Evolutionary conservation across 768 basidiomycete species (phyloP), one percentile per base, ranked within the genome.

Genomic region (Xerocomus spinulosus): DNA sequence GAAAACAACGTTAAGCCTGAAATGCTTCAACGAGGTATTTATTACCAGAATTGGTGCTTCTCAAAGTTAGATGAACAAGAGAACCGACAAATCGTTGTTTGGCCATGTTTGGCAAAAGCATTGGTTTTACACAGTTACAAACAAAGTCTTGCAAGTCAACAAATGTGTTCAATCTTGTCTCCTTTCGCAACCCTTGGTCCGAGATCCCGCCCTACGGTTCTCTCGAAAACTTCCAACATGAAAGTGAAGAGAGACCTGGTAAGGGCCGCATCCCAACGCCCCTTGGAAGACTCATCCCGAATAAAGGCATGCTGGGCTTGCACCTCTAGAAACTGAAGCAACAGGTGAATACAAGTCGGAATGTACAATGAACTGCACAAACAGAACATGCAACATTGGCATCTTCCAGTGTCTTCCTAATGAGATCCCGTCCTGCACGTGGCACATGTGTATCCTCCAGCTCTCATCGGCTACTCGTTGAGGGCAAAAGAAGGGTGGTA

Each of bases 271-370:
- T 98, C 95, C 92, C 92, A 98, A 45, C 95, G 79, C 2, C 92
- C 94, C 65, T 96, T 97, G 25, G 87, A 90, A 7, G 79, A 77
- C 58, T 93, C 91, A 63, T 95, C 93, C 5, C 94, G 83, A 51
- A 97, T 85, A 68, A 97, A 97, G 3, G 95, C 95, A 56, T 97
- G 94, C 59, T 98, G 94, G 0, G 94, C 95, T 66, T 96, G 92
- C 13, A 97, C 92, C 66, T 98, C 95, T 50, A 96, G 70, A 66
- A 94, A 93, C 88, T 93, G 61, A 12, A 46, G 29, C 12, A 43
- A 28, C 20, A 8, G 30, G 40, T 64, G 5, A 52, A 48, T 43
- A 21, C 18, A 39, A 42, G 44, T 43, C 33, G 28, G 42, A 43
- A 2, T n/a, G 20, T 14, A 35, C 7, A 9, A 21, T n/a, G 38